These are phyloP conservation scores for Parietaria judaica DNA, from an alignment of 306 rosid genomes.

Conservation along the genomic window DNA sequence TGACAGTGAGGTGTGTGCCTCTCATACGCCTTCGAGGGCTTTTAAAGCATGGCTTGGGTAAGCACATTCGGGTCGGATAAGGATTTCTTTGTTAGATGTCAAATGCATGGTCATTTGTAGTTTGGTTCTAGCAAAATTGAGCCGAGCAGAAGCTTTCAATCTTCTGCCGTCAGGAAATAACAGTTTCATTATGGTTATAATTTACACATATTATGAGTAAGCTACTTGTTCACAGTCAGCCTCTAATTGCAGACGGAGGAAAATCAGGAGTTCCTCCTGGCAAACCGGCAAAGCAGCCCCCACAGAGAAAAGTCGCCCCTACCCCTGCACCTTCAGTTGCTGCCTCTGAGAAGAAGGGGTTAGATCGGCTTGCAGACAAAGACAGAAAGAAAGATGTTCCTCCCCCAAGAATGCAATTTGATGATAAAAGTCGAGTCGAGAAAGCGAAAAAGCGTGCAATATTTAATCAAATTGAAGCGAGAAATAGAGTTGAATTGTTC, in stretches of 20 bases:
- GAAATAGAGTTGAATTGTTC: constrained; percentile 76
- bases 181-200: background rate
- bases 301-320: constrained; percentile 44
- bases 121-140: background rate
- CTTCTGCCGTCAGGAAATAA: background rate
- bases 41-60: too few relatives aligned
- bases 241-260: constrained; percentile 15
- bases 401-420: constrained; percentile 80
- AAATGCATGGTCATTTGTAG: background rate
- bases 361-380: constrained; percentile 51
- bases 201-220: background rate
- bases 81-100: too few relatives aligned
- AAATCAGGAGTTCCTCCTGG: constrained; percentile 25
- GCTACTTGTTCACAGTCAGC: background rate
- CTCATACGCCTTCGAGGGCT: too few relatives aligned
- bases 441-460: constrained; percentile 70
- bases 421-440: constrained; percentile 57
- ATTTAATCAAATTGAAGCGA: constrained; percentile 70
- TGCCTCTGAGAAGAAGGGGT: constrained; percentile 50
- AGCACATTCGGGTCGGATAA: too few relatives aligned
- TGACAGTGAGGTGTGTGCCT: too few relatives aligned
- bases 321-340: constrained; percentile 27
- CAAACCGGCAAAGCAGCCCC: constrained; percentile 46
- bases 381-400: constrained; percentile 83
- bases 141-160: too few relatives aligned